A percentile compares a stretch with the other conserved stretches of the same genome.
These are phyloP conservation scores for Aspergillus jensenii DNA, from an alignment of 2,329 filamentous ascomycete genomes.

Conservation along the genomic window DNA sequence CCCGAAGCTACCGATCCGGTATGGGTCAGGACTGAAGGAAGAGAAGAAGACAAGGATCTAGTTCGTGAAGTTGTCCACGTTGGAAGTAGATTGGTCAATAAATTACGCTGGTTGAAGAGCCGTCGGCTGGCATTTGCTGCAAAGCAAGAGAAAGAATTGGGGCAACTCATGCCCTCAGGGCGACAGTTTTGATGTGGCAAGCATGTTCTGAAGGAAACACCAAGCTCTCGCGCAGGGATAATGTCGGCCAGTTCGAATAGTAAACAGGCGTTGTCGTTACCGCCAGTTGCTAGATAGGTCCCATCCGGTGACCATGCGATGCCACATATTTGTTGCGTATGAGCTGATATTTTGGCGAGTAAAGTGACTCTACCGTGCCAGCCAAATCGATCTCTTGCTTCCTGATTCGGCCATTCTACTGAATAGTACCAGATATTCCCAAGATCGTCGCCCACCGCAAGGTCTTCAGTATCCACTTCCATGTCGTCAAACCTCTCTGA, in stretches of 20 bases:
- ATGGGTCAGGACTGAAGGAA: slow-evolving; percentile 26
- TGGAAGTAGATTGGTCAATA: slow-evolving; percentile 27
- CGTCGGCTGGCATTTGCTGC: slow-evolving; percentile 19
- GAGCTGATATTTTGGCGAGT: slow-evolving; percentile 72
- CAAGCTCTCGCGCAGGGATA: slow-evolving; percentile 20
- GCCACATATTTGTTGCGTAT: slow-evolving; percentile 89
- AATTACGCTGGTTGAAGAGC: slow-evolving; percentile 23
- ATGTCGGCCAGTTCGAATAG: slow-evolving; percentile 72
- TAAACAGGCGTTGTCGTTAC: slow-evolving; percentile 87
- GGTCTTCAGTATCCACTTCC: slow-evolving; percentile 70
- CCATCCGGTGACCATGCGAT: slow-evolving; percentile 83
- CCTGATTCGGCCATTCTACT: slow-evolving; percentile 71
- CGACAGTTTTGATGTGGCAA: slow-evolving; percentile 11
- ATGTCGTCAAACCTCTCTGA: slow-evolving; percentile 51
- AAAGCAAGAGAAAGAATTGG: slow-evolving; percentile 23
- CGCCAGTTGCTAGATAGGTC: slow-evolving; percentile 76
- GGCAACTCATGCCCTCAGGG: slow-evolving; percentile 14
- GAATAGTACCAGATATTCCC: slow-evolving; percentile 86
- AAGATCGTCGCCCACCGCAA: slow-evolving; percentile 80
- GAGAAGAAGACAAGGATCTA: slow-evolving; percentile 18
- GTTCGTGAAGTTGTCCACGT: slow-evolving; percentile 24
- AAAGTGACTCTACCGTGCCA: slow-evolving; percentile 80
- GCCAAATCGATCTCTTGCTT: slow-evolving; percentile 63
- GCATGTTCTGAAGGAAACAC: slow-evolving; percentile 10
- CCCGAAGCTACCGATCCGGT: slow-evolving; percentile 30